Conservation (phyloP, 768 basidiomycete genomes). For the Leccinum subgranulosum region DNA sequence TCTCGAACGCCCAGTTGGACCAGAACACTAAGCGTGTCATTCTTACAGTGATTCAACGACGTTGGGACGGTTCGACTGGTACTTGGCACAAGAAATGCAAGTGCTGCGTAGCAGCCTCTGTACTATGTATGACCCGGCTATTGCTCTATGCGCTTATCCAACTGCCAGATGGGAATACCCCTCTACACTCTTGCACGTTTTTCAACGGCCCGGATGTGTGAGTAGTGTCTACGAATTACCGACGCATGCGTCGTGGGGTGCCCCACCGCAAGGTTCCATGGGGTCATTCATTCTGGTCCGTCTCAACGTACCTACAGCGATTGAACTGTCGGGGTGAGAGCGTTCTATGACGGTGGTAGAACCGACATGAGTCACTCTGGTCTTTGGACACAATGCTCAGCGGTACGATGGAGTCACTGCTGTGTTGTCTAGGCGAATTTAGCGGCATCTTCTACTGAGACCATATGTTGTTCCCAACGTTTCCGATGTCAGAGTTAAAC, state of each 20-base stretch:
- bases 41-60: slow-evolving; percentile 7
- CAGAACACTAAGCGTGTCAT: neutral
- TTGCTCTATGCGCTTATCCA: neutral
- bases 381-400: neutral
- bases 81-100: neutral
- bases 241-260: neutral
- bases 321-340: neutral
- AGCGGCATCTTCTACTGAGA: neutral
- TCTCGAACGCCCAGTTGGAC: neutral
- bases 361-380: neutral
- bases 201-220: neutral
- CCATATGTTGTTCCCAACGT: neutral
- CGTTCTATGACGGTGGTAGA: neutral
- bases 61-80: neutral
- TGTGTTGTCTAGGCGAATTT: neutral
- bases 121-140: neutral
- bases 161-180: neutral
- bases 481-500: neutral
- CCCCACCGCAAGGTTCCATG: neutral
- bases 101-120: neutral
- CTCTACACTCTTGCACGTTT: neutral
- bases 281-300: neutral
- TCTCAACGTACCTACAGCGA: neutral
- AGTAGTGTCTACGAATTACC: neutral
- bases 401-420: neutral